These are phyloP conservation scores for Leccinum arenicola DNA, from an alignment of 768 basidiomycete genomes.

Conservation along the genomic window DNA sequence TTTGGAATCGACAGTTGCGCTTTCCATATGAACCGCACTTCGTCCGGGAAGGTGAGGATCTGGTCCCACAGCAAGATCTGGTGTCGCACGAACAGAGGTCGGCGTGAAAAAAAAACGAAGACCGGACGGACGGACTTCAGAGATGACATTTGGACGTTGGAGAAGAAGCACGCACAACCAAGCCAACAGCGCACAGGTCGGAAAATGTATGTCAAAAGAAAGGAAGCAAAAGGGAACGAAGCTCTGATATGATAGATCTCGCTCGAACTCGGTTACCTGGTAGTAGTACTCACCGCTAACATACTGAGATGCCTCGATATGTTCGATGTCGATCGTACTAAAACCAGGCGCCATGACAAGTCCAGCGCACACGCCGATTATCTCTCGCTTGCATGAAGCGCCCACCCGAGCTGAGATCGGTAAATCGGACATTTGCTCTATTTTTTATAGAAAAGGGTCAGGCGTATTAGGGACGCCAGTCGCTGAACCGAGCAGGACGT, in stretches of 20 bases:
- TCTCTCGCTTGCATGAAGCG: not conserved
- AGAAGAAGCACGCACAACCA: too few relatives aligned
- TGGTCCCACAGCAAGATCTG: slow-evolving; percentile 37
- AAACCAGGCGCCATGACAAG: slow-evolving; percentile 8
- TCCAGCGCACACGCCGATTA: not conserved
- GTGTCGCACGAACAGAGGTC: not conserved
- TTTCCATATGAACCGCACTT: slow-evolving; percentile 33
- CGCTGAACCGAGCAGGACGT: too few relatives aligned
- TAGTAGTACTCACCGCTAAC: too few relatives aligned
- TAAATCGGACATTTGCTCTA: not conserved
- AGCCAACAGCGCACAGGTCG: too few relatives aligned
- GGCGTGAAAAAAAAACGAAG: not conserved
- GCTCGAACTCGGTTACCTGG: too few relatives aligned
- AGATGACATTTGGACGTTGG: not conserved
- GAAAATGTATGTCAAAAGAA: too few relatives aligned
- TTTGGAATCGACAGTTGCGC: slow-evolving; percentile 29
- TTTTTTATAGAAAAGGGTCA: not conserved
- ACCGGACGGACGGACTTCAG: not conserved
- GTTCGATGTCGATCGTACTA: not conserved
- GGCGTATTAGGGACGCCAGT: too few relatives aligned
- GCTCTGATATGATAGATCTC: too few relatives aligned
- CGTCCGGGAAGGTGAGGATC: slow-evolving; percentile 32
- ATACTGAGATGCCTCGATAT: too few relatives aligned
- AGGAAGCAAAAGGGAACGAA: too few relatives aligned
- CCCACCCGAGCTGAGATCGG: not conserved